A percentile compares a stretch with the other conserved stretches of the same genome.
phyloP scores from a whole-genome alignment of 345 rosid genomes.

The Durio zibethinus region DNA sequence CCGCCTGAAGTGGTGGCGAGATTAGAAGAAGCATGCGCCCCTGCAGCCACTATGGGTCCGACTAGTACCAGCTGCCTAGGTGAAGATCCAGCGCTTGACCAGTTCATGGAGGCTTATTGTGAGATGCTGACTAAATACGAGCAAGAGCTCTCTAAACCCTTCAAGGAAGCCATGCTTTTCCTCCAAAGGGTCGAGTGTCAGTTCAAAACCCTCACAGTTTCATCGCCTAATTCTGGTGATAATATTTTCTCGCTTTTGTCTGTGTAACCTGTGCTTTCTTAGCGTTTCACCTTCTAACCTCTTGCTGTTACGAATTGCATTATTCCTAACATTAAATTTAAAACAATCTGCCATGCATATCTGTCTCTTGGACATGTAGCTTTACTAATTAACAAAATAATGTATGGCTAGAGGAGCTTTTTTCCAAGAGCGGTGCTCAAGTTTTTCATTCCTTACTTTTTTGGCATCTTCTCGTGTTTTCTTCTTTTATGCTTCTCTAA shows the following conservation, averaged over 20 bases:
- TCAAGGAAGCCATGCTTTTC: constrained; percentile 89
- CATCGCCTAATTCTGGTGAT: constrained; percentile 62
- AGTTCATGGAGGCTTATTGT: constrained; percentile 99
- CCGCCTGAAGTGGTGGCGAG: constrained; percentile 85
- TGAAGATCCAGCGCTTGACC: constrained; percentile 95
- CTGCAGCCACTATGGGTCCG: constrained; percentile 51
- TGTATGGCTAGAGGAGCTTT: neutral
- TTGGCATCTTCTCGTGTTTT: neutral
- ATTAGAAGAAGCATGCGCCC: constrained; percentile 73
- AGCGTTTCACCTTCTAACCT: neutral
- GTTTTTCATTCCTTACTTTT: neutral
- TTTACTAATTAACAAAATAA: neutral
- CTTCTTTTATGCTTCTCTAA: neutral
- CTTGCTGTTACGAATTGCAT: neutral
- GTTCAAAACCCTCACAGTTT: constrained; percentile 70
- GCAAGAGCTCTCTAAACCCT: constrained; percentile 93
- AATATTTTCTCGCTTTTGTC: neutral
- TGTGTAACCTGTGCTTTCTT: neutral
- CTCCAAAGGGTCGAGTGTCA: constrained; percentile 79
- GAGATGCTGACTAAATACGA: constrained; percentile 97
- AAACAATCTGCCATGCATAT: constrained; percentile 26
- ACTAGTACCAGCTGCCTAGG: constrained; percentile 43
- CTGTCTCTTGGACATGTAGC: constrained; percentile 10
- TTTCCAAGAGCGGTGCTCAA: neutral
- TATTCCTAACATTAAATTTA: neutral